phyloP scores from a whole-genome alignment of 164 flowering plant species.

The Vitis rotundifolia region DNA sequence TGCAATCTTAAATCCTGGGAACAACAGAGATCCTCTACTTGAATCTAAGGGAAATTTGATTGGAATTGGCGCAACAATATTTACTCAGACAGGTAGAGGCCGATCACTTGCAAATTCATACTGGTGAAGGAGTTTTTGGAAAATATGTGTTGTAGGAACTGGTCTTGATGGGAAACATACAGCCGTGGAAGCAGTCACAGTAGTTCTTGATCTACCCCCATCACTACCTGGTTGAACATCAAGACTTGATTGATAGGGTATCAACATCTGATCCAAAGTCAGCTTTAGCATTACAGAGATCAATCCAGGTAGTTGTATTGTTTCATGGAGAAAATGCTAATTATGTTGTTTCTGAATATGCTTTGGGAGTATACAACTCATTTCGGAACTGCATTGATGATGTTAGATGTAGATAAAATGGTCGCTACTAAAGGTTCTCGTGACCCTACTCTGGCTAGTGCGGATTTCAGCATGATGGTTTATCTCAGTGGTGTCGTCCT shows the following conservation, averaged over 20 bases:
- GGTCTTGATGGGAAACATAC: conserved; percentile 98
- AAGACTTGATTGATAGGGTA: conserved; percentile 73
- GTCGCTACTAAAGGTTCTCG: conserved; percentile 99
- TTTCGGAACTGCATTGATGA: conserved; percentile 99
- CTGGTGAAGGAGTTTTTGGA: too few relatives aligned
- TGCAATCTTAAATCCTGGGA: too few relatives aligned
- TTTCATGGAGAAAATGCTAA: conserved; percentile 99
- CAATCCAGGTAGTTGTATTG: conserved; percentile 99
- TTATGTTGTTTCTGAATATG: conserved; percentile 99
- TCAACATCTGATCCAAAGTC: conserved; percentile 99
- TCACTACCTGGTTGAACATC: conserved; percentile 92
- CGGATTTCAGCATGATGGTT: too few relatives aligned
- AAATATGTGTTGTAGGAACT: too few relatives aligned
- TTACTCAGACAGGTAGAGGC: too few relatives aligned
- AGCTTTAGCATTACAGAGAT: conserved; percentile 87
- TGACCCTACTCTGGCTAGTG: conserved; percentile 94
- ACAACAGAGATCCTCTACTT: too few relatives aligned
- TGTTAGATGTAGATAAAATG: conserved; percentile 99
- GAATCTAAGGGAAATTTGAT: too few relatives aligned
- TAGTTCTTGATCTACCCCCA: conserved; percentile 97
- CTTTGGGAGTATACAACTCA: conserved; percentile 99
- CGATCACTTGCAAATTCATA: conserved; percentile 20
- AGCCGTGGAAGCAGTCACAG: conserved; percentile 96
- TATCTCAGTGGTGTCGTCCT: too few relatives aligned
- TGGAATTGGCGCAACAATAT: too few relatives aligned